A percentile compares a stretch with the other conserved stretches of the same genome.
Conservation (phyloP, 169 alveolate genomes). For the Plasmodium billcollinsi region DNA sequence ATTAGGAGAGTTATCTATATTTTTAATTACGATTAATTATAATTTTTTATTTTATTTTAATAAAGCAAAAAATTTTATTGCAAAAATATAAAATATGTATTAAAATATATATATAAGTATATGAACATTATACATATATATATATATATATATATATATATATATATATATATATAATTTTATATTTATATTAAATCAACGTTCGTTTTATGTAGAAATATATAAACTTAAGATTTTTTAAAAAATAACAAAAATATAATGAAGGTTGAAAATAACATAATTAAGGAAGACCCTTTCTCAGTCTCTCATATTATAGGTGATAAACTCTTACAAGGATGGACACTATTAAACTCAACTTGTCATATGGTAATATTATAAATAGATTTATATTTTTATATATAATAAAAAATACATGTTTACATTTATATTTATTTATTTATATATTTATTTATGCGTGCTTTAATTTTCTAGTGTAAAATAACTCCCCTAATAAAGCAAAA, state of each 20-base stretch:
- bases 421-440: neutral
- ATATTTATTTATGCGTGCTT: too few species aligned
- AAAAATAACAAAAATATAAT: neutral
- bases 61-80: too few species aligned
- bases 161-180: neutral
- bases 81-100: too few species aligned
- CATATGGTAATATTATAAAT: conserved; percentile 36
- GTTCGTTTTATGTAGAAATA: neutral
- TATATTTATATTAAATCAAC: neutral
- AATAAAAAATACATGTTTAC: neutral
- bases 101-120: neutral
- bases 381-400: neutral
- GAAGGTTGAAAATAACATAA: conserved; percentile 27
- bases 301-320: conserved; percentile 61
- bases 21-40: too few species aligned
- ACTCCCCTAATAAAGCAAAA: conserved; percentile 66
- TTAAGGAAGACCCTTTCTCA: conserved; percentile 6
- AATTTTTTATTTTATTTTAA: too few species aligned
- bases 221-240: neutral
- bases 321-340: conserved; percentile 67
- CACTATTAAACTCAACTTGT: conserved; percentile 37
- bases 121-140: neutral
- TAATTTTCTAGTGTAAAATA: conserved; percentile 27
- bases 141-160: neutral
- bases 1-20: too few species aligned